Base-by-base conservation (phyloP, 345 rosid species). In the Bruguiera sexangula region DNA sequence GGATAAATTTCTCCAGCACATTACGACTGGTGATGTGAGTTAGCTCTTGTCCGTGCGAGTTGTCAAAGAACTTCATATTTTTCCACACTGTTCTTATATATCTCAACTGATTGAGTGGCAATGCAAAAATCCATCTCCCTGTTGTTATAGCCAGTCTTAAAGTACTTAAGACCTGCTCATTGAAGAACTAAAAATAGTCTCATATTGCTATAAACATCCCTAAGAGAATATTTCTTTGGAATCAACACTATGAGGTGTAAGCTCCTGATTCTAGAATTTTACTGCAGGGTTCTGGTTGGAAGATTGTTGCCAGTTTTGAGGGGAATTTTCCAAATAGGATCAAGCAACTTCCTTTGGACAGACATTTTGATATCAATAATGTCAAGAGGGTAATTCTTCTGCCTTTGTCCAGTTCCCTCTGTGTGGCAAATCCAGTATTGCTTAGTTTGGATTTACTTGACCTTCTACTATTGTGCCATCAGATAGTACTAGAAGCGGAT, bases 401-500 rank as follows among this genome's bases (percentile, higher is more conserved):
- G 31, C 70, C 73, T 51, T 57, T 53, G 65, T 21, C 19, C 16
- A 56, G 10, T 56, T 24, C 6, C 2, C 60, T 56, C 16, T 2
- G 1, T 56, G 60, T 56, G 31, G 60, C 18, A 24, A 22, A 51
- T 65, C 43, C 21, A 61, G 50, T 18, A 9, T 20, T 60, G 54
- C 37, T 19, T 56, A 54, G 15, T 69, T 78, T 24, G 24, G 55
- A 53, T 67, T 10, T 13, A 24, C 29, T 27, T 16, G 62, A 62
- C 43, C 9, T 55, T 37, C 37, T 72, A 63, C 16, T 30, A 69
- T 69, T 65, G 21, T 56, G 50, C 29, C 60, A 63, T 68, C 84
- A 92, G 99, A 84, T 92, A 80, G 99, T 96, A 52, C 78, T 96
- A 66, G 98, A 96, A 78, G 97, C 98, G 60, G 98, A 92, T 85